These are phyloP conservation scores for Aspergillus sclerotioniger DNA, from an alignment of 495 filamentous ascomycete genomes.

Conservation along the genomic window DNA sequence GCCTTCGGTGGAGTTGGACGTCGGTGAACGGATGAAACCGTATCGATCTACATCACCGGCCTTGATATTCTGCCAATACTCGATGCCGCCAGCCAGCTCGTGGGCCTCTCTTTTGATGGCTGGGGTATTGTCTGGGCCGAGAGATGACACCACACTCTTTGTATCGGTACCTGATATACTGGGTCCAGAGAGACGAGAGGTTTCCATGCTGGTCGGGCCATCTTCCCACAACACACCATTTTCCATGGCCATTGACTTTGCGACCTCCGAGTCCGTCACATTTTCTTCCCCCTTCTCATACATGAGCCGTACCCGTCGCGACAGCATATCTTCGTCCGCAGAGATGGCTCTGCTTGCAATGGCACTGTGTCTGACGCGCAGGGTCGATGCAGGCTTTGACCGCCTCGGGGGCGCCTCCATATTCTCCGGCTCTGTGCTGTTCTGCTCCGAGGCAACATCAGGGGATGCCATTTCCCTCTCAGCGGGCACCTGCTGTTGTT, in stretches of 20 bases:
- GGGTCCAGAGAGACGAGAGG: conserved; percentile 29
- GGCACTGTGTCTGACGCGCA: conserved; percentile 36
- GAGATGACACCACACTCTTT: conserved; percentile 17
- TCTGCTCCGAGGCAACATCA: conserved; percentile 10
- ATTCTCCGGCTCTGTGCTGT: conserved; percentile 24
- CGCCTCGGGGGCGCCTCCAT: conserved; percentile 41
- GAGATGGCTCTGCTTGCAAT: conserved; percentile 49
- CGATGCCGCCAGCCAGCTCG: conserved; percentile 79
- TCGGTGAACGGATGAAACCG: conserved; percentile 76
- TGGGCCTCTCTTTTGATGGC: conserved; percentile 49
- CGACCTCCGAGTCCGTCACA: conserved; percentile 49
- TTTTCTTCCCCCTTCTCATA: conserved; percentile 72
- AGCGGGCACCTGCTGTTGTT: conserved; percentile 3
- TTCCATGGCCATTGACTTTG: conserved; percentile 45
- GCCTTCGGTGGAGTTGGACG: conserved; percentile 32
- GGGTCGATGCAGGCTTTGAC: conserved; percentile 31
- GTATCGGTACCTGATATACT: conserved; percentile 20
- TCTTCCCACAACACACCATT: conserved; percentile 60
- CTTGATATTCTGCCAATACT: conserved; percentile 93
- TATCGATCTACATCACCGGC: conserved; percentile 88
- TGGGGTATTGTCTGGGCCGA: conserved; percentile 12
- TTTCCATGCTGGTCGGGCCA: conserved; percentile 47
- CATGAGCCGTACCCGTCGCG: conserved; percentile 86
- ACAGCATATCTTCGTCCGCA: conserved; percentile 79
- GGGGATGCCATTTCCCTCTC: background rate